Evolutionary conservation across 2,329 filamentous ascomycete species (phyloP).

Genomic region (Cladobotryum protrusum): DNA sequence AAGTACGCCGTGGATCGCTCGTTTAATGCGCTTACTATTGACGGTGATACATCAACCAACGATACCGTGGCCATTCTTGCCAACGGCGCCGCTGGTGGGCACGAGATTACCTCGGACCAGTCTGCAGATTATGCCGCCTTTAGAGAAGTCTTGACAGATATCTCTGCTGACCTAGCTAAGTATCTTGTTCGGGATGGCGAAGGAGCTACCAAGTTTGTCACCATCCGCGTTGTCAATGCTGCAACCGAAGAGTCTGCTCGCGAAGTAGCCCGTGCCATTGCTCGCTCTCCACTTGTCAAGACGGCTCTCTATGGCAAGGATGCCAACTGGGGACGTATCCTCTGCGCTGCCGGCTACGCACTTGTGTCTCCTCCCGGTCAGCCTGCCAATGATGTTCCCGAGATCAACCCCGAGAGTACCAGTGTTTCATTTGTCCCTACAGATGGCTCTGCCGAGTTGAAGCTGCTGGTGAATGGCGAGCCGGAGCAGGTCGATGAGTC

Average conservation of each 20-base stretch:
- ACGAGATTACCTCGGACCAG: slow-evolving; percentile 48
- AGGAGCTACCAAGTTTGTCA: slow-evolving; percentile 97
- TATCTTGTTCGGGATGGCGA: slow-evolving; percentile 94
- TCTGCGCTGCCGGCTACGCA: slow-evolving; percentile 87
- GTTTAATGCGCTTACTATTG: slow-evolving; percentile 95
- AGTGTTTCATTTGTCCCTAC: slow-evolving; percentile 73
- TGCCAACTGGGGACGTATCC: slow-evolving; percentile 96
- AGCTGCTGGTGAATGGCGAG: slow-evolving; percentile 71
- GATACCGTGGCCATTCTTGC: slow-evolving; percentile 93
- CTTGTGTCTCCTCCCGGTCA: slow-evolving; percentile 54
- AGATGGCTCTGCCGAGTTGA: slow-evolving; percentile 70
- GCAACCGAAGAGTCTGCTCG: slow-evolving; percentile 64
- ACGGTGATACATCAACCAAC: slow-evolving; percentile 96
- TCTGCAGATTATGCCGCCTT: slow-evolving; percentile 65
- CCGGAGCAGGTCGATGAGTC: slow-evolving; percentile 73
- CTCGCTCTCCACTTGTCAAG: slow-evolving; percentile 88
- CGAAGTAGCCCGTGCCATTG: slow-evolving; percentile 79
- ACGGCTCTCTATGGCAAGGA: slow-evolving; percentile 95
- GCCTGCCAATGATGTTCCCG: slow-evolving; percentile 52
- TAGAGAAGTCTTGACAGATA: slow-evolving; percentile 62
- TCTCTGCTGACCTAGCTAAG: slow-evolving; percentile 79
- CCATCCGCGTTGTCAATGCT: slow-evolving; percentile 74
- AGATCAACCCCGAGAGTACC: slow-evolving; percentile 63
- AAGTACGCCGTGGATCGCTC: slow-evolving; percentile 70
- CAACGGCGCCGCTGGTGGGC: slow-evolving; percentile 82